Base-by-base conservation (phyloP, 176 grass and related monocot genomes). In the Eremochloa ophiuroides region DNA sequence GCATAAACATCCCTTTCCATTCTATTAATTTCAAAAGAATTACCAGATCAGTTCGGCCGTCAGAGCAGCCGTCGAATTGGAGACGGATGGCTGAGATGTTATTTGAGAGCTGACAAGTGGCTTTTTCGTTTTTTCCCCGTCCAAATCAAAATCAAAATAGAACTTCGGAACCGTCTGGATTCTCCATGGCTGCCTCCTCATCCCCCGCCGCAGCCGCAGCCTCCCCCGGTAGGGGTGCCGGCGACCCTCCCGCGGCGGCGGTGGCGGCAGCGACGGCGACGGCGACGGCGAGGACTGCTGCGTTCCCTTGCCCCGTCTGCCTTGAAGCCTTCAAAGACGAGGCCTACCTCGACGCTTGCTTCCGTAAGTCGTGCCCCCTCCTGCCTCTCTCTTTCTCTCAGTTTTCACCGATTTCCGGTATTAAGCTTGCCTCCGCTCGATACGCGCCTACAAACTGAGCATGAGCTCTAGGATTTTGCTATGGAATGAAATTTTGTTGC, bases 321-420 rank as follows among this genome's bases (percentile, higher is more conserved):
- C 80, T 94, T 42, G 85, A 94, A 23, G 33, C 60, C 53, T 83
- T 94, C 41, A 56, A 70, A 12, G 85, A 91, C 59, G 85, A 94
- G 80, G 88, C 92, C 18, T 91, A 94, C 78, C 81, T 94, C 10
- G 88, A 94, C 74, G 69, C 86, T 10, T 91, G 92, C 66, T 78
- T 91, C 50, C 92, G 92, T 94, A 46, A 91, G 86, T 74, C 76
- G 5, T 60, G 43, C 40, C 31, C 44, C 42, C 28, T 9, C 12
- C n/a, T 50, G 15, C n/a, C 30, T 9, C 43, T 8, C 12, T 69
- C 61, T 66, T 25, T 35, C n/a, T 25, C 23, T 8, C 29, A 10
- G 20, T 62, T 73, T 7, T n/a, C 22, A 12, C 22, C 31, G 53
- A 56, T 74, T 71, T 63, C 20, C 8, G 33, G 22, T 74, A 28